Conservation (phyloP, 2,329 filamentous ascomycete species). For the Alternaria novae-zelandiae region DNA sequence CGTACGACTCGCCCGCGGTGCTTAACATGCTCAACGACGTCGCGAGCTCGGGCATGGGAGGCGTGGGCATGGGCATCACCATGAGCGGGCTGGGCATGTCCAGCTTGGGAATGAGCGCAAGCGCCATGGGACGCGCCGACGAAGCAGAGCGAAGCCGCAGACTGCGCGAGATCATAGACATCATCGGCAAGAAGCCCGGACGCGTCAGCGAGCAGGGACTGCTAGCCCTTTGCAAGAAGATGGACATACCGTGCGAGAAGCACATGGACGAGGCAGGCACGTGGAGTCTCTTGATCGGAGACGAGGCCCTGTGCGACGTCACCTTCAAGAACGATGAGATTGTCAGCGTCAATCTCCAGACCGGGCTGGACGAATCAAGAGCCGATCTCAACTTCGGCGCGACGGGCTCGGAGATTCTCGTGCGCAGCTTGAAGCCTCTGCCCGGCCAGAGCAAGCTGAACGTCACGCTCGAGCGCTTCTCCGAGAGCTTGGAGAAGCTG, state of each 20-base stretch:
- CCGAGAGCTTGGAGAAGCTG: conserved; percentile 72
- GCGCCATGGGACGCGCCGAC: conserved; percentile 52
- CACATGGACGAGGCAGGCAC: conserved; percentile 33
- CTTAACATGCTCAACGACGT: conserved; percentile 50
- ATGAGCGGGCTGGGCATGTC: conserved; percentile 52
- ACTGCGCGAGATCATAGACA: conserved; percentile 68
- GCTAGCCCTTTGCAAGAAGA: conserved; percentile 70
- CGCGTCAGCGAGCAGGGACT: conserved; percentile 76
- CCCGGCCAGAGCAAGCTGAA: conserved; percentile 69
- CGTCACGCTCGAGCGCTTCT: conserved; percentile 73
- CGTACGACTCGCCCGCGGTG: conserved; percentile 52
- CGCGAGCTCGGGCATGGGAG: conserved; percentile 47
- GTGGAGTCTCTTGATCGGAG: conserved; percentile 45
- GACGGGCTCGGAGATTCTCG: conserved; percentile 69
- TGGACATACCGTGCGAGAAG: conserved; percentile 63
- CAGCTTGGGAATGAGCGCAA: conserved; percentile 45
- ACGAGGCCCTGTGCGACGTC: conserved; percentile 42
- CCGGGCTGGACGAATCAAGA: conserved; percentile 67
- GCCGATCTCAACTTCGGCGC: conserved; percentile 52
- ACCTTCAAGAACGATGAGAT: conserved; percentile 47
- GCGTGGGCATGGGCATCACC: conserved; percentile 46
- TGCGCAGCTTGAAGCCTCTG: conserved; percentile 67
- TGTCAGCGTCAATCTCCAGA: conserved; percentile 66
- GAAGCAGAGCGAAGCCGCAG: conserved; percentile 60
- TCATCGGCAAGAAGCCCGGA: conserved; percentile 71